Percentiles rank a stretch among this genome's conserved stretches.
These are phyloP conservation scores for Coprinopsis marcescibilis DNA, from an alignment of 768 basidiomycete genomes.

Conservation along the genomic window DNA sequence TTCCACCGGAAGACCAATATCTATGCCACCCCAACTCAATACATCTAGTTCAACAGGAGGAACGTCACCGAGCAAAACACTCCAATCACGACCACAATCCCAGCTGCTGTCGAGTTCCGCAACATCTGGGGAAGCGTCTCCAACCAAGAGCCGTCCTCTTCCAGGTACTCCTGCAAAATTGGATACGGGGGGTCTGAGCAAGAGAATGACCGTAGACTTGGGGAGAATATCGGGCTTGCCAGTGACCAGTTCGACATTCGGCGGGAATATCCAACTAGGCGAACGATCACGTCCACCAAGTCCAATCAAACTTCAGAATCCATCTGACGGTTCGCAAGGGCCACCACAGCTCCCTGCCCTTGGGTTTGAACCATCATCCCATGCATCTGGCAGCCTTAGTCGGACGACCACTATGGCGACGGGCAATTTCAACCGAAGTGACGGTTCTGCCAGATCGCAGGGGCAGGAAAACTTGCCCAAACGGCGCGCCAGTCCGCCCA, in stretches of 20 bases:
- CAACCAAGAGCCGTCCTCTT: constrained; percentile 7
- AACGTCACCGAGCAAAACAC: background rate
- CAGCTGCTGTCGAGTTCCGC: no score
- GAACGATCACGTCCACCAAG: constrained; percentile 1
- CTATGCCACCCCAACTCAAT: constrained; percentile 6
- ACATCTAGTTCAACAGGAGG: background rate
- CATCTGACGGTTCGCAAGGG: background rate
- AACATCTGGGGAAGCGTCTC: no score
- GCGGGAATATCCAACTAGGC: background rate
- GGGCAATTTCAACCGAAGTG: background rate
- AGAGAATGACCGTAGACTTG: constrained; percentile 6
- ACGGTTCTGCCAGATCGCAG: background rate
- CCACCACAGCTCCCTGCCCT: constrained; percentile 1
- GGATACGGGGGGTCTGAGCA: background rate
- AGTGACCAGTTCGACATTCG: background rate
- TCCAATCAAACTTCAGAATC: background rate
- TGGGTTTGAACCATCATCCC: background rate
- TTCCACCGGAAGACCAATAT: constrained; percentile 4
- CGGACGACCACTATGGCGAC: constrained; percentile 6
- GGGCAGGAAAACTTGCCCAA: constrained; percentile 7
- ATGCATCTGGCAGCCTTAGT: background rate
- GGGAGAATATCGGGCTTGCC: constrained; percentile 9
- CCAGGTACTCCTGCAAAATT: constrained; percentile 6
- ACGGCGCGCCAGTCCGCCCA: constrained; percentile 8
- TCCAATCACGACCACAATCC: background rate